Base-by-base conservation (phyloP, 495 filamentous ascomycete species). In the Talaromyces borbonicus region DNA sequence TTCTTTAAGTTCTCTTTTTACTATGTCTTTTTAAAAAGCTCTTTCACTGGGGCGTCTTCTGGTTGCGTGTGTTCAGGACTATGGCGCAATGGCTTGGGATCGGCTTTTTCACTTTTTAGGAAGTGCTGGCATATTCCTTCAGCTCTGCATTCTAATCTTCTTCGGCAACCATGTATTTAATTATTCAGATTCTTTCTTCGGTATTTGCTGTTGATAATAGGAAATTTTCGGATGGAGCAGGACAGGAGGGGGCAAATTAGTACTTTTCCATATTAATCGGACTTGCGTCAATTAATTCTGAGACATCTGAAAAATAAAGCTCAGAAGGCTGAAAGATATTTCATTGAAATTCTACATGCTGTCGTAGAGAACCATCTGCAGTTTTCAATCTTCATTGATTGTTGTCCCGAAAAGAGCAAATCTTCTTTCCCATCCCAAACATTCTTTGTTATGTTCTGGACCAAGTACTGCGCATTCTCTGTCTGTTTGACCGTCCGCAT, bases 381-480 rank as follows among this genome's bases (percentile, higher is more conserved):
- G n/a, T 23, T 11, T 25, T 41, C 20, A 48, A n/a, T 45, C 19
- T 38, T 38, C 37, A 42, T 60, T 46, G 31, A 77, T 75, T 16
- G 58, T 60, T 4, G 71, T 74, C 22, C 61, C 63, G 49, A 69
- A 76, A 48, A 79, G 53, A 23, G 57, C 64, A 48, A 73, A 76
- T 27, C 64, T 60, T 49, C 67, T 67, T 52, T 76, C 69, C 73
- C 73, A 75, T 5, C 66, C 68, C 26, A 69, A 59, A 40, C 68
- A 70, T 27, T 53, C 56, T 15, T 20, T 9, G 18, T 22, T 27
- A 15, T 45, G 37, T 19, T 35, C 33, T 4, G 26, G 18, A 1
- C 40, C 47, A 5, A 24, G 20, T 9, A 49, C 43, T 22, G 51
- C 43, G 11, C 32, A 52, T 19, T 36, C 29, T 15, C 39, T 46